A percentile compares a stretch with the other conserved stretches of the same genome.
Evolutionary conservation across 139 green algal species (phyloP).

Genomic region (Pleodorina starrii): DNA sequence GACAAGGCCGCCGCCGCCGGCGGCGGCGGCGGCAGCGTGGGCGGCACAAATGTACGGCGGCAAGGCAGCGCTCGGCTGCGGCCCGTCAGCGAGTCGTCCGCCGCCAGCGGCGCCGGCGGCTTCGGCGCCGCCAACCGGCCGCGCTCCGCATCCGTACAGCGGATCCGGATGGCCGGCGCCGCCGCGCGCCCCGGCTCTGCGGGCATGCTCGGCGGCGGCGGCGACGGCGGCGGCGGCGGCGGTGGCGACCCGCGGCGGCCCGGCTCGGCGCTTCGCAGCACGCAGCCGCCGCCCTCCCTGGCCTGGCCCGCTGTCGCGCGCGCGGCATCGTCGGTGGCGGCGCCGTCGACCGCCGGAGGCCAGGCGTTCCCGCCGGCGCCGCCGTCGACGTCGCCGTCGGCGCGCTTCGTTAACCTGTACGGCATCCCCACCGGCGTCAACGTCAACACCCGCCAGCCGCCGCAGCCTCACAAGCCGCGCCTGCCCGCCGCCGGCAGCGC

Average conservation of each 20-base stretch:
- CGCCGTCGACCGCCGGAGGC: background rate
- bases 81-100: background rate
- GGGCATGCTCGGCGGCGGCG: background rate
- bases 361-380: background rate
- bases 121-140: background rate
- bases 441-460: background rate
- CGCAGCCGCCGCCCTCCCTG: background rate
- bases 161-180: background rate
- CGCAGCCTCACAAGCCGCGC: conserved; percentile 27
- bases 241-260: background rate
- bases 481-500: background rate
- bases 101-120: background rate
- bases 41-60: background rate
- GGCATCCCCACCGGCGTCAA: background rate
- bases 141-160: conserved; percentile 3
- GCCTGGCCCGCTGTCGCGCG: conserved; percentile 20
- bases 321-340: background rate
- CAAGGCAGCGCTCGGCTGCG: conserved; percentile 25
- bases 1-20: background rate
- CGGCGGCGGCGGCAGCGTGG: background rate
- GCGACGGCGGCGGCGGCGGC: background rate
- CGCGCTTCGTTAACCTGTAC: conserved; percentile 33
- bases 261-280: background rate
- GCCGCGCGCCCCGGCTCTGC: background rate
- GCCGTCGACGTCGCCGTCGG: background rate